Evolutionary conservation across 257 asterid species (phyloP).

Genomic region (Penstemon newberryi): DNA sequence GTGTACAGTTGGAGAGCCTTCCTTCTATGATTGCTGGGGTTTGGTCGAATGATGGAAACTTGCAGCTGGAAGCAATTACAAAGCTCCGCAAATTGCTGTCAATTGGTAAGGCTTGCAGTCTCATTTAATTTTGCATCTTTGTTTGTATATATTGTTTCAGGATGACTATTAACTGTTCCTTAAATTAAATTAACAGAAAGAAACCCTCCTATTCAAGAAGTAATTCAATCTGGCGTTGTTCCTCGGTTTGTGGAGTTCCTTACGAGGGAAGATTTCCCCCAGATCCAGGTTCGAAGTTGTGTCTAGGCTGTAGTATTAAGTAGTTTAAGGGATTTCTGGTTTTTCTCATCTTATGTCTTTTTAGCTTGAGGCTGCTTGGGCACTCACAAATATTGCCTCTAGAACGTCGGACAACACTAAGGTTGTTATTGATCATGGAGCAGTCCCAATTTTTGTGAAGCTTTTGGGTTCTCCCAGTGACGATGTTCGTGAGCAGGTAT

Average conservation of each 20-base stretch:
- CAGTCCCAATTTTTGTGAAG: conserved; percentile 31
- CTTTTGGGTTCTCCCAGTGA: conserved; percentile 31
- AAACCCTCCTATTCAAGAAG: conserved; percentile 29
- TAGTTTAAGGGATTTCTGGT: neutral
- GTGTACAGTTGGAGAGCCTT: no score
- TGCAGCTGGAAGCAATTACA: conserved; percentile 28
- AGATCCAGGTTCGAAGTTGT: conserved; percentile 25
- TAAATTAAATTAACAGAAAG: conserved; percentile 15
- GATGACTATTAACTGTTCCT: neutral
- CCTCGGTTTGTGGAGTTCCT: conserved; percentile 33
- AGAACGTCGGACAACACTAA: conserved; percentile 30
- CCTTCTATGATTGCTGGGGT: conserved; percentile 22
- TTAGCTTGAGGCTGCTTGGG: conserved; percentile 33
- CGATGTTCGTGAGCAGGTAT: conserved; percentile 32
- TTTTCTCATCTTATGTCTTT: neutral
- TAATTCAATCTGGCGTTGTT: conserved; percentile 31
- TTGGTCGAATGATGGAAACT: conserved; percentile 23
- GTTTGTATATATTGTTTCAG: neutral
- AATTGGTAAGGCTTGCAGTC: neutral
- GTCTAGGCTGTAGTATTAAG: neutral
- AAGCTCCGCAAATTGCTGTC: conserved; percentile 30
- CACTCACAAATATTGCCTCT: conserved; percentile 31
- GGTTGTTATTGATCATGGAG: conserved; percentile 29
- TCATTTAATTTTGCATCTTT: neutral
- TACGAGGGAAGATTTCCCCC: neutral